Evolutionary conservation across 805 yeast species (phyloP), one percentile per base, ranked within the genome.

Genomic region (Diddensiella transvaalensis): DNA sequence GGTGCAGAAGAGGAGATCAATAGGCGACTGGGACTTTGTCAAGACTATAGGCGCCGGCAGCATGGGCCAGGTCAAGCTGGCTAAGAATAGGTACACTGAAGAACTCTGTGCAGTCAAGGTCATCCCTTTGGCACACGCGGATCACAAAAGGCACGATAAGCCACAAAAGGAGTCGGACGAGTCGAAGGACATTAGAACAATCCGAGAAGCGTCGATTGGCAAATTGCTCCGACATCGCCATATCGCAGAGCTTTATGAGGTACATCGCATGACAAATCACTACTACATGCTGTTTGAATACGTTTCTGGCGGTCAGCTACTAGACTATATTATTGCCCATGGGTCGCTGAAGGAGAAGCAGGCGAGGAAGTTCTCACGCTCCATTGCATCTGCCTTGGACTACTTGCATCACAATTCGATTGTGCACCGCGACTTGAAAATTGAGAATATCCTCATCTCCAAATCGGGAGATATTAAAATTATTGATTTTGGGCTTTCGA

Each of bases 31-130:
- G 99, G 95, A 87, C 58, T 90, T 91, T 59, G 76, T 87, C 49
- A 88, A 88, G 67, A 89, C 96, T 2, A 86, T 93, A 40, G 99
- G 99, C 38, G 96, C 98, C 1, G 99, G 99, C 2, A 88, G 96
- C 0, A 93, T 93, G 99, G 99, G 99, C 50, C 95, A 91, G 66
- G 99, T 93, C 43, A 93, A 93, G 69, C 73, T 93, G 35, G 98
- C 98, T 1, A 83, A 80, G 60, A 96, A 90, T 69, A 79, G 85
- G 56, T 67, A 80, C 30, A 87, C 96, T 1, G 64, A 64, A 41
- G 79, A 78, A 51, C 90, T 87, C 58, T 76, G 87, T 11, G 91
- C 96, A 0, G 90, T 91, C 22, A 91, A 91, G 65, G 90, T 91
- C 47, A 93, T 91, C 33, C 95, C 96, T 22, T 73, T 95, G 57